A percentile compares a stretch with the other conserved stretches of the same genome.
phyloP scores from a whole-genome alignment of 1,284 basidiomycete genomes.

The Cryptococcus sp. region DNA sequence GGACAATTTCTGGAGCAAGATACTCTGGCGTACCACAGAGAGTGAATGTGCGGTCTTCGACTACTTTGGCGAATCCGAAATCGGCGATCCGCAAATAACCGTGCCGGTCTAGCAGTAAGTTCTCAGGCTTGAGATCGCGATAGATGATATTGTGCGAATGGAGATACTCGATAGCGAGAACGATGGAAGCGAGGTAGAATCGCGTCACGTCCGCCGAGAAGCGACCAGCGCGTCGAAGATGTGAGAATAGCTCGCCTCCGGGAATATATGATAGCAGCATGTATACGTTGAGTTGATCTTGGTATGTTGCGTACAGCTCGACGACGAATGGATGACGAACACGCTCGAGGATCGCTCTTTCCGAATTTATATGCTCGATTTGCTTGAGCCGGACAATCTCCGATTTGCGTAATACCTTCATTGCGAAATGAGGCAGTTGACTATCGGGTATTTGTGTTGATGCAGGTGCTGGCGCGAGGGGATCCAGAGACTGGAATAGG shows the following conservation, averaged over 20 bases:
- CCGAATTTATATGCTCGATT: conserved; percentile 61
- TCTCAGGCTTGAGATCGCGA: conserved; percentile 59
- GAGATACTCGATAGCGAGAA: conserved; percentile 57
- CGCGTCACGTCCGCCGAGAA: conserved; percentile 59
- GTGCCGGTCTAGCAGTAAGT: conserved; percentile 54
- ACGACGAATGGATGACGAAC: conserved; percentile 62
- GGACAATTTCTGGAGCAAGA: conserved; percentile 55
- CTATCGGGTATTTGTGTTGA: conserved; percentile 48
- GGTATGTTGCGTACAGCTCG: conserved; percentile 57
- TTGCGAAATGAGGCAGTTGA: conserved; percentile 55
- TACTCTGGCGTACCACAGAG: conserved; percentile 57
- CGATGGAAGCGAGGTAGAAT: conserved; percentile 58
- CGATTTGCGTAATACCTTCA: conserved; percentile 59
- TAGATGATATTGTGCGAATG: conserved; percentile 57
- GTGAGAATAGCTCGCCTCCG: conserved; percentile 59
- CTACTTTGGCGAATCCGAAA: conserved; percentile 59
- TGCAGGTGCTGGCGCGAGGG: conserved; percentile 40
- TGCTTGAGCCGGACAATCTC: conserved; percentile 60
- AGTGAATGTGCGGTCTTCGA: conserved; percentile 55
- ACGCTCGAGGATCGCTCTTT: conserved; percentile 57
- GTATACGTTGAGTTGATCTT: conserved; percentile 59
- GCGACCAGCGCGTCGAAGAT: conserved; percentile 54
- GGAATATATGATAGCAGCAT: conserved; percentile 59
- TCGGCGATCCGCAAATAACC: conserved; percentile 57
- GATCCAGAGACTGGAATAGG: conserved; percentile 44